A percentile compares a stretch with the other conserved stretches of the same genome.
Evolutionary conservation across 192 early-diverging fungal species (phyloP).

Genomic region (Backusella tarrabulga): DNA sequence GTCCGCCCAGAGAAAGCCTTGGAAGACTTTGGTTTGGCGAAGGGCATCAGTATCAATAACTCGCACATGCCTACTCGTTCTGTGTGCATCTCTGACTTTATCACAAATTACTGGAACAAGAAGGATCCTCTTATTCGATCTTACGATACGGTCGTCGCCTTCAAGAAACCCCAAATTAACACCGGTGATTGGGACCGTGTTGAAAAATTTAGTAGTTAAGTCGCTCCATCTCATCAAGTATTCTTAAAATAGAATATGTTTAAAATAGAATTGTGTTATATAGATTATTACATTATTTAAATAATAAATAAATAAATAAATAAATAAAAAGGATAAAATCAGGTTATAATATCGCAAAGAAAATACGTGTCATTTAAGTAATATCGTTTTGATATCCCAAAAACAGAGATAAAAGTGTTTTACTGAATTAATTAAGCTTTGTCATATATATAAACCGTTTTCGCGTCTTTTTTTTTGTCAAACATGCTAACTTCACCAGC

Average conservation of each 20-base stretch:
- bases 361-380: no score
- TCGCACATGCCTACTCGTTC: slow-evolving; percentile 20
- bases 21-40: slow-evolving; percentile 22
- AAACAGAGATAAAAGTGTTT: neutral
- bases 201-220: neutral
- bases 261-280: neutral
- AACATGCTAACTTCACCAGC: no score
- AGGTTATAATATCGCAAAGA: neutral
- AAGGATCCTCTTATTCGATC: slow-evolving; percentile 13
- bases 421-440: no score
- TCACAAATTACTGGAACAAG: slow-evolving; percentile 7
- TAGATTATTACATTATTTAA: neutral
- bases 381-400: neutral
- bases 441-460: no score
- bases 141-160: neutral
- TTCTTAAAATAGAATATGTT: neutral
- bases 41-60: slow-evolving; percentile 24
- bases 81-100: slow-evolving; percentile 19
- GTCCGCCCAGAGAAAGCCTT: slow-evolving; percentile 8
- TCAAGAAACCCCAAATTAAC: neutral
- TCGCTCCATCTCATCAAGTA: neutral
- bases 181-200: slow-evolving; percentile 5
- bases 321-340: neutral
- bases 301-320: no score
- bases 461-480: no score